Evolutionary conservation across 805 yeast genomes (phyloP), one percentile per base, ranked within the genome.

Genomic region (Blastobotrys attinorum): DNA sequence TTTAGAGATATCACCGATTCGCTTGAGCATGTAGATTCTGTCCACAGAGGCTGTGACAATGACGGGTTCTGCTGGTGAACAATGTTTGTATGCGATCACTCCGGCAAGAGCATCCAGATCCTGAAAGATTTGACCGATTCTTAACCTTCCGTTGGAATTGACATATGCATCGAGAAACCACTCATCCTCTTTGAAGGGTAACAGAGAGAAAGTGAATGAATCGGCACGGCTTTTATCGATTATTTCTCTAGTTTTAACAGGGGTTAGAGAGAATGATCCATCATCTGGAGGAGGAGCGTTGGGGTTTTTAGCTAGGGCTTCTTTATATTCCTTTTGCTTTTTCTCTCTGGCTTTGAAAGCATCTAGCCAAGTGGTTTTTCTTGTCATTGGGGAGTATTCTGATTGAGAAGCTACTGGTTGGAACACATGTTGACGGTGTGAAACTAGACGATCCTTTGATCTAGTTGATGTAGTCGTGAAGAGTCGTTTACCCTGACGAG

Each of bases 31-130:
- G 60, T 84, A 83, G 52, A 89, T 86, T 51, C 96, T 70, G 65
- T 90, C 97, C 22, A 89, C 96, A 22, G 92, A 80, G 1, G 97
- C 97, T 7, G 97, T 89, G 35, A 89, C 97, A 60, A 89, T 83
- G 63, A 88, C 87, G 8, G 97, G 97, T 59, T 84, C 88, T 0
- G 96, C 94, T 0, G 97, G 97, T n/a, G 83, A 72, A 64, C 95
- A 85, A 61, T 89, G 97, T 57, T 84, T 75, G 62, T 88, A 84
- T 18, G 96, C 95, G 55, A 89, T 88, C 58, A 90, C 79, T 29
- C 97, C 97, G 2, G 97, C 96, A 48, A 89, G 69, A 3, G 96
- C 89, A 59, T 89, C 97, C 56, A 89, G 69, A 64, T 89, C 97
- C 68, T 89, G 96, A 64, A 89, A 89, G 50, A 89, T 70, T 62